Conservation (phyloP, 257 asterid genomes). For the Thymus mandschuricus region DNA sequence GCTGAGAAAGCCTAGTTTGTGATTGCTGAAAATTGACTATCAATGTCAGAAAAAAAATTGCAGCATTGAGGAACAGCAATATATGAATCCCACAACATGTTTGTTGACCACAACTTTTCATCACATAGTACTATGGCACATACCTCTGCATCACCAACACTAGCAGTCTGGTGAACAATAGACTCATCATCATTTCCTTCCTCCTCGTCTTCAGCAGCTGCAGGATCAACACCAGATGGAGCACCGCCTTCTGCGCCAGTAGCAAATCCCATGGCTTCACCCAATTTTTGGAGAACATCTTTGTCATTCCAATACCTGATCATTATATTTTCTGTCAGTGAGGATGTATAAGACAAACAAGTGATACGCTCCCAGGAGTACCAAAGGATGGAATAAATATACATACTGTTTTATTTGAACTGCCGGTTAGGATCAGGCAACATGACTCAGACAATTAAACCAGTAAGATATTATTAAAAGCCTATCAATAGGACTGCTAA, state of each 20-base stretch:
- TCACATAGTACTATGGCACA: constrained; percentile 8
- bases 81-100: constrained; percentile 1
- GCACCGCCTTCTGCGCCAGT: constrained; percentile 46
- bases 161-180: constrained; percentile 85
- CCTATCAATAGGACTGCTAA: background rate
- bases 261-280: constrained; percentile 73
- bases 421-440: constrained; percentile 5
- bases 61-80: background rate
- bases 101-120: background rate
- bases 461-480: constrained; percentile 1
- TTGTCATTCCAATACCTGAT: constrained; percentile 63
- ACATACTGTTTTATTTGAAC: constrained; percentile 3
- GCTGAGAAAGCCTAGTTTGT: background rate
- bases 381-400: background rate
- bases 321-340: constrained; percentile 22
- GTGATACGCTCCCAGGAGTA: background rate
- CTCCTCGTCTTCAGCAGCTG: constrained; percentile 72
- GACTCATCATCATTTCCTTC: constrained; percentile 92
- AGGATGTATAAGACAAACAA: constrained; percentile 15
- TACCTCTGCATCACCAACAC: constrained; percentile 91
- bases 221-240: constrained; percentile 38
- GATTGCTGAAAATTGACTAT: background rate
- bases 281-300: constrained; percentile 66
- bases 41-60: constrained; percentile 8
- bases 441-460: background rate